Evolutionary conservation across 495 filamentous ascomycete genomes (phyloP), one percentile per base, ranked within the genome.

Genomic region (Penicillium subrubescens): DNA sequence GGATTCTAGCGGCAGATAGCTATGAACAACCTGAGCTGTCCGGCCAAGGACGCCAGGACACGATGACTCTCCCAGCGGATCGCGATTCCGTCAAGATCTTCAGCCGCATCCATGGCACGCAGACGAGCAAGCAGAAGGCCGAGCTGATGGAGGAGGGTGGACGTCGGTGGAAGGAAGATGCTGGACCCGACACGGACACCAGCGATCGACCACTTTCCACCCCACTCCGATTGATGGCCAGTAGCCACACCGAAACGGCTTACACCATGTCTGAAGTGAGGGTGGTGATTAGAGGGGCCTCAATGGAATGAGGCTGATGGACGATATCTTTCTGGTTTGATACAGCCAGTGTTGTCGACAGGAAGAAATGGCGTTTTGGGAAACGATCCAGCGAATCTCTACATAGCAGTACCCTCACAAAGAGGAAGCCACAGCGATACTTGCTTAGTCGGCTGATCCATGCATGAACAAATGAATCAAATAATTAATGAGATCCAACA

Each of bases 171-270:
- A 86, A 84, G 65, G 74, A 76, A 48, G 70, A 71, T 35, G 75
- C 82, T 56, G 86, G 84, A 2, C 76, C 80, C 6, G 81, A 81
- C 0, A 66, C 84, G 48, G 84, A 86, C 50, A 67, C 71, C 27
- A 78, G 61, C 33, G 67, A 61, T 33, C 59, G 61, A 14, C 44
- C 51, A 19, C 57, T 67, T 14, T 64, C 61, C 7, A 83, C 73
- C 21, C 73, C 77, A 8, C 71, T 73, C 58, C 67, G 79, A 10
- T 72, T 77, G 43, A 37, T 25, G 41, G 73, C 71, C 1, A 52
- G 52, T 23, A 29, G 54, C 8, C 52, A 58, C 19, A 27, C 17
- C 0, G 69, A 72, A 31, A 54, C 57, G 19, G 67, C 64, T 46
- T 57, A 61, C 48, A 27, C 33, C 12, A 17, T 51, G n/a, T 23